Evolutionary conservation across 2,329 filamentous ascomycete species (phyloP).

Genomic region (Aspergillus ochraceus): DNA sequence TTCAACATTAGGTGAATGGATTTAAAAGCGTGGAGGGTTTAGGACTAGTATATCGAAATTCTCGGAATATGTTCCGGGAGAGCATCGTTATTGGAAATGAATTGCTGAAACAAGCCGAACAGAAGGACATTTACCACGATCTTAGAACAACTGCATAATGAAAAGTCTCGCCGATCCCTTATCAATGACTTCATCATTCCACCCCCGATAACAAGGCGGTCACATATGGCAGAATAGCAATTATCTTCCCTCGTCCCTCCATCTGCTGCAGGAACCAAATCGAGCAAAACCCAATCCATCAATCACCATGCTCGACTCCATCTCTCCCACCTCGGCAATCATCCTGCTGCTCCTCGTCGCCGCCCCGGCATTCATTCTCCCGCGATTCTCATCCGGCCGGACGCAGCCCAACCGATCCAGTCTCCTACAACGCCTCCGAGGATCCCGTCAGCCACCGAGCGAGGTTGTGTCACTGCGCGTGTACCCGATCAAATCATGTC

Average conservation of each 20-base stretch:
- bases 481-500: constrained; percentile 68
- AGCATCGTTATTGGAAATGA: too few species aligned
- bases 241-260: background rate
- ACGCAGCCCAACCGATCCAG: constrained; percentile 7
- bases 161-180: too few species aligned
- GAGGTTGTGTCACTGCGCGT: constrained; percentile 50
- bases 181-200: background rate
- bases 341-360: background rate
- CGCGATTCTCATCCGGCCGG: constrained; percentile 15
- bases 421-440: constrained; percentile 15
- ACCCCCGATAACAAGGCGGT: background rate
- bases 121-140: too few species aligned
- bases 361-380: constrained; percentile 14
- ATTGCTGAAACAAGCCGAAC: too few species aligned
- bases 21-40: too few species aligned
- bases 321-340: background rate
- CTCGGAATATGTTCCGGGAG: too few species aligned
- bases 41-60: too few species aligned
- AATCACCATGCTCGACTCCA: background rate
- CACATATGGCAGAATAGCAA: background rate
- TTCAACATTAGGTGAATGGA: too few species aligned
- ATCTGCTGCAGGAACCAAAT: too few species aligned
- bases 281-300: background rate
- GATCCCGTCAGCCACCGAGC: constrained; percentile 19
- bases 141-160: too few species aligned